Evolutionary conservation across 805 yeast species (phyloP), one percentile per base, ranked within the genome.

Genomic region (Starmera amethionina): DNA sequence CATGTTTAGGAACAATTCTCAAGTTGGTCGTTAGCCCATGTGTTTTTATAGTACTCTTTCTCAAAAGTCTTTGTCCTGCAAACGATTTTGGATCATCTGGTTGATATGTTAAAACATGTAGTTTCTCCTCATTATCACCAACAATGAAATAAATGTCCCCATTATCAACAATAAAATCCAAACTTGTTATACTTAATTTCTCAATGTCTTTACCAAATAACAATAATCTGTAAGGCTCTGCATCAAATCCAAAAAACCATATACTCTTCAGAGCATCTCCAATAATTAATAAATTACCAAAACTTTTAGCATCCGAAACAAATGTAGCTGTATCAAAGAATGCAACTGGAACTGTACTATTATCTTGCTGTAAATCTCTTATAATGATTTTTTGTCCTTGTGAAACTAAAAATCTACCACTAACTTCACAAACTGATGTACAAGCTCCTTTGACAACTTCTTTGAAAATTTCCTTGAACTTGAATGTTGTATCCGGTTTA

Each of bases 201-300:
- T 74, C 69, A 16, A 74, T 67, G 56, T 89, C 95, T 54, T 82
- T 84, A 8, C 95, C 89, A 39, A 93, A 59, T 42, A 73, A 59
- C 14, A 87, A 67, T 79, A 90, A 78, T 47, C 96, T 66, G 57
- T 85, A 89, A 1, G 99, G 99, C 52, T 90, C 96, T 3, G 94
- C 90, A 58, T 88, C 95, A 62, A 88, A 89, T 1, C 97, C 97
- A 27, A 80, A 78, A 42, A 93, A 67, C 67, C 88, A 78, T 4
- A 86, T 68, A 48, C 88, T 76, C 49, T 84, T 82, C 60, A 78
- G 68, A 0, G 85, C 66, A 59, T 93, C 98, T 15, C 95, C 95
- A 14, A 88, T 60, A 2, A 88, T 51, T n/a, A 90, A 56, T 51
- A 90, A 63, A 56, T 89, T 86, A 32, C 94, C 89, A 56, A 87